Conservation (phyloP, 129 eudicot species). For the Arctium minus region DNA sequence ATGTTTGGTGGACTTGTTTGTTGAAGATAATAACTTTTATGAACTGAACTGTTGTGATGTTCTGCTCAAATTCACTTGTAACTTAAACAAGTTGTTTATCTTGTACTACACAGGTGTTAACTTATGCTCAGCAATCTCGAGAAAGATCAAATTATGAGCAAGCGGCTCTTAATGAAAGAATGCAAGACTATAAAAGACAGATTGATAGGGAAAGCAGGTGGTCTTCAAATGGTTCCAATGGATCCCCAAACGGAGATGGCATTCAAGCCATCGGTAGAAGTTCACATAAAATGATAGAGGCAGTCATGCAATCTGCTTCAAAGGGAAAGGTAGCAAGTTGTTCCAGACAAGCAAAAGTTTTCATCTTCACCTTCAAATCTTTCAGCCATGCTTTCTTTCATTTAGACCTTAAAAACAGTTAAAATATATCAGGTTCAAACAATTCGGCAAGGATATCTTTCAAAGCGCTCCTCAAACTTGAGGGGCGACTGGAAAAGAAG, state of each 20-base stretch:
- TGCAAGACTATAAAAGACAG: conserved; percentile 97
- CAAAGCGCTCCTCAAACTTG: conserved; percentile 82
- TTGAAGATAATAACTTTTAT: not conserved
- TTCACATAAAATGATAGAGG: conserved; percentile 94
- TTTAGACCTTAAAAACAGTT: not conserved
- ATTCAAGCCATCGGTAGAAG: conserved; percentile 98
- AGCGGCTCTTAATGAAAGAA: conserved; percentile 91
- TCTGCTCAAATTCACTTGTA: not conserved
- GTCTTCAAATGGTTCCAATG: conserved; percentile 85
- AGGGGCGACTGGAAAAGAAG: conserved; percentile 97
- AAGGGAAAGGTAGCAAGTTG: conserved; percentile 67
- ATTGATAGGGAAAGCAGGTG: conserved; percentile 91
- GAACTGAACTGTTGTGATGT: not conserved
- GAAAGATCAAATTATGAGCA: conserved; percentile 96
- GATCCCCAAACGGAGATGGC: conserved; percentile 98
- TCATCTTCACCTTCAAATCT: not conserved
- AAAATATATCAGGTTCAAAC: conserved; percentile 74
- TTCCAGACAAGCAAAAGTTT: not conserved
- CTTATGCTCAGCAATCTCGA: conserved; percentile 94
- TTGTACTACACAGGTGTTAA: conserved; percentile 57
- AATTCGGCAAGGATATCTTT: conserved; percentile 88
- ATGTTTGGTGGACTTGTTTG: not conserved
- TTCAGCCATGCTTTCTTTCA: not conserved
- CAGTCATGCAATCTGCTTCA: conserved; percentile 95
- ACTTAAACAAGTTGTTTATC: not conserved